Evolutionary conservation across 2,329 filamentous ascomycete species (phyloP), one percentile per base, ranked within the genome.

Genomic region (Fusarium sp.): DNA sequence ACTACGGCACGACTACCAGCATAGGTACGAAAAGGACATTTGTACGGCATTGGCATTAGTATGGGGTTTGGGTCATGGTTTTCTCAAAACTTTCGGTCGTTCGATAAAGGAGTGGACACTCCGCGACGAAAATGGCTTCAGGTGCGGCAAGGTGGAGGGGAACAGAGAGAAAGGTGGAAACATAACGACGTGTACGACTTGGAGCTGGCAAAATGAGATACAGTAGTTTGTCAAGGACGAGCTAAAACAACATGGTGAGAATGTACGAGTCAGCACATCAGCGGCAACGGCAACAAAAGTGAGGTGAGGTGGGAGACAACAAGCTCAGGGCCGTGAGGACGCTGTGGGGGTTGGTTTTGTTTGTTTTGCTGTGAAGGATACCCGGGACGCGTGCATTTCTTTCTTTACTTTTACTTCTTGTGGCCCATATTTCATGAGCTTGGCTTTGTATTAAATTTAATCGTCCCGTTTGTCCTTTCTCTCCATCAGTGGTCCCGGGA

Each of bases 131-230:
- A 46, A 56, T 22, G 42, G 47, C 34, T 58, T 52, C 24, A 27
- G 15, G 42, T 44, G 47, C 14, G 27, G n/a, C 30, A 51, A 34
- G 34, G 16, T 46, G 50, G 59, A 24, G 40, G 20, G 52, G 46
- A 40, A 47, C 16, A 24, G 20, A 12, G 50, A 53, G 29, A 27
- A 20, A 18, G 30, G 16, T 47, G 47, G 49, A 60, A 61, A 49
- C 54, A 56, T 71, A 58, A 73, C 47, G 71, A 72, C 49, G 46
- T 74, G 71, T 73, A 75, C 61, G 73, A 74, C 63, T 62, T 58
- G 44, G 46, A 66, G 64, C 51, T 51, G 54, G 51, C 60, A 66
- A 61, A 47, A 55, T 49, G 54, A 62, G 24, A 24, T 43, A 40
- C 54, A 52, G 30, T 58, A 52, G 30, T 40, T 43, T 24, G 16